These are phyloP conservation scores for Rhodosporidiobolus sp. DNA, from an alignment of 768 basidiomycete genomes.

Conservation along the genomic window DNA sequence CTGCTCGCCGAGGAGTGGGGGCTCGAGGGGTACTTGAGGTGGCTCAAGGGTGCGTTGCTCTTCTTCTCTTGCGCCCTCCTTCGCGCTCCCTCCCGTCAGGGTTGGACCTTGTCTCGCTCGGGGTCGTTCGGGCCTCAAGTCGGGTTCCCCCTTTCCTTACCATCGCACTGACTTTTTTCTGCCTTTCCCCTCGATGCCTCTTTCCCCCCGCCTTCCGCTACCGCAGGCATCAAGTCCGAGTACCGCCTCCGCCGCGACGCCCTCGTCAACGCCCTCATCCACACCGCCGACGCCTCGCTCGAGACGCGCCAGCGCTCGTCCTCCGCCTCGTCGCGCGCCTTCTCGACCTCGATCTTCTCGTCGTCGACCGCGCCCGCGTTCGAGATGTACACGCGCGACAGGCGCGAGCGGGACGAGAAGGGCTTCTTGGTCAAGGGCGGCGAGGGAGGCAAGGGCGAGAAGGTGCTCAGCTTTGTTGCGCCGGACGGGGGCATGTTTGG, in stretches of 20 bases:
- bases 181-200: no score
- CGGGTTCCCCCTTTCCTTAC: no score
- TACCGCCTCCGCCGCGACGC: constrained; percentile 62
- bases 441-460: constrained; percentile 40
- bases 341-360: no score
- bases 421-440: constrained; percentile 53
- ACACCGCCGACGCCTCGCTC: constrained; percentile 54
- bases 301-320: constrained; percentile 54
- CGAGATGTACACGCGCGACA: constrained; percentile 48
- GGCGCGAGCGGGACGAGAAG: constrained; percentile 50
- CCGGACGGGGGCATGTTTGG: constrained; percentile 84
- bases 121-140: no score
- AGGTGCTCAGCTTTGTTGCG: constrained; percentile 67
- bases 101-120: no score
- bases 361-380: constrained; percentile 35
- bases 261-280: constrained; percentile 63
- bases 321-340: no score
- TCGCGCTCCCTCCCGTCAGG: not conserved
- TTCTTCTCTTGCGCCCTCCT: not conserved
- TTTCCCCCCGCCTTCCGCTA: not conserved
- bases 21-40: constrained; percentile 68
- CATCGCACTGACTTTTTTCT: not conserved
- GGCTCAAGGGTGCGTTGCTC: constrained; percentile 61
- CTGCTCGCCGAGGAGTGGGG: constrained; percentile 64
- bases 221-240: constrained; percentile 56